Base-by-base conservation (phyloP, 1,284 basidiomycete genomes). In the Ceratobasidium sp. region DNA sequence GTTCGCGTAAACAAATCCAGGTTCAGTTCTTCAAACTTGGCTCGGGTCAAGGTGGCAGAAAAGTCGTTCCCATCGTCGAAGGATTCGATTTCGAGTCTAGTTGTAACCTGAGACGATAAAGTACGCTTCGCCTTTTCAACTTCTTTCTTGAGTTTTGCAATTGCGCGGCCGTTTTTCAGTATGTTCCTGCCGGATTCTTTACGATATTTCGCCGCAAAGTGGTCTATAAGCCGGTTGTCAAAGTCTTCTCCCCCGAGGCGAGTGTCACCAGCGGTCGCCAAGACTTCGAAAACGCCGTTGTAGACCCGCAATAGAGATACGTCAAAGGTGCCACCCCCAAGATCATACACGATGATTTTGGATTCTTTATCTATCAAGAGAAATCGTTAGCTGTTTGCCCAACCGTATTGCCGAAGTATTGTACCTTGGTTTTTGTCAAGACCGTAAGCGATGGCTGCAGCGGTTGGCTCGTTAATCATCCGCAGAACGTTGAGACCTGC, bases 21-120 rank as follows among this genome's bases (percentile, higher is more conserved):
- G 87, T 89, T 89, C 84, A 90, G 86, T 84, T 90, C 89, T 84
- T 90, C 89, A 80, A 90, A 90, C 82, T 89, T 89, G 85, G 89
- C 88, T 80, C 89, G 86, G 70, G 89, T 90, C 59, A 90, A 85
- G 40, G 88, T 86, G 85, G 89, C 88, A 79, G 87, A 86, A 80
- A 90, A 86, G 84, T 90, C 89, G 84, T 89, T 87, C 82, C 89
- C 89, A 79, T 87, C 86, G 83, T 89, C 88, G 85, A 90, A 89
- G 57, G 88, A 86, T 83, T 90, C 89, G 79, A 90, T 89, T 82
- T 90, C 89, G 81, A 90, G 86, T 84, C 87, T 87, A 82, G 87
- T 88, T 78, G 84, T 85, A 87, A 88, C 88, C 82, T 89, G 89
- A 80, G 84, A 86, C 50, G 89, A 90, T 50, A 90, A 85, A 48